Evolutionary conservation across 805 yeast genomes (phyloP).

Genomic region (Maudiozyma turicensis): DNA sequence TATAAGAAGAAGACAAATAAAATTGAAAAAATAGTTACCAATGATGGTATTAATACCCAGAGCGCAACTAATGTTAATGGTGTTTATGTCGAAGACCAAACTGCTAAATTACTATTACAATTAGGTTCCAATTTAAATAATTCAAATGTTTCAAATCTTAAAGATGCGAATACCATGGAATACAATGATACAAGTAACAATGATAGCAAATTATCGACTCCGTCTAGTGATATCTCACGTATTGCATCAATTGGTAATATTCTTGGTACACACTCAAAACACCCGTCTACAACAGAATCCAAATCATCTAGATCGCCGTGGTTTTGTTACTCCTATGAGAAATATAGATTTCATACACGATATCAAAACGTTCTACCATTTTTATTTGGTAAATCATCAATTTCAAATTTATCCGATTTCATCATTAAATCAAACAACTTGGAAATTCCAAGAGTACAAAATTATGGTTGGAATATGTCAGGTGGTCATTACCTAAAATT

Average conservation of each 20-base stretch:
- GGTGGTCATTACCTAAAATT: conserved; percentile 43
- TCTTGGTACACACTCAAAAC: background rate
- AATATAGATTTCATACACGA: conserved; percentile 40
- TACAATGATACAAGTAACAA: too few species aligned
- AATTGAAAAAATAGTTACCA: too few species aligned
- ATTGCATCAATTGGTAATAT: background rate
- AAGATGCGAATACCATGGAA: background rate
- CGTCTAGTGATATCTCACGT: background rate
- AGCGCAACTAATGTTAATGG: background rate
- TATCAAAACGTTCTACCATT: conserved; percentile 36
- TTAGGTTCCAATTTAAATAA: background rate
- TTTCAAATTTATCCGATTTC: conserved; percentile 29
- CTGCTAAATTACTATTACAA: conserved; percentile 3
- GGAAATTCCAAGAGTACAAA: conserved; percentile 45
- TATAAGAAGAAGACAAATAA: background rate
- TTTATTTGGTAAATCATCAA: conserved; percentile 30
- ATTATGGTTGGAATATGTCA: conserved; percentile 58
- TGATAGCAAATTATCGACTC: background rate
- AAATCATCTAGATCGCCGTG: conserved; percentile 10
- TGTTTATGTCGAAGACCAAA: conserved; percentile 2
- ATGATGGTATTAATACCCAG: background rate
- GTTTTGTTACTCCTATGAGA: conserved; percentile 29
- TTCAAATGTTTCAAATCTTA: background rate
- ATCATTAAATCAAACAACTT: conserved; percentile 29
- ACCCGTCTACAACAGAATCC: too few species aligned